Evolutionary conservation across 1,139 yeast species (phyloP).

Genomic region (Saccharomyces hybrid): DNA sequence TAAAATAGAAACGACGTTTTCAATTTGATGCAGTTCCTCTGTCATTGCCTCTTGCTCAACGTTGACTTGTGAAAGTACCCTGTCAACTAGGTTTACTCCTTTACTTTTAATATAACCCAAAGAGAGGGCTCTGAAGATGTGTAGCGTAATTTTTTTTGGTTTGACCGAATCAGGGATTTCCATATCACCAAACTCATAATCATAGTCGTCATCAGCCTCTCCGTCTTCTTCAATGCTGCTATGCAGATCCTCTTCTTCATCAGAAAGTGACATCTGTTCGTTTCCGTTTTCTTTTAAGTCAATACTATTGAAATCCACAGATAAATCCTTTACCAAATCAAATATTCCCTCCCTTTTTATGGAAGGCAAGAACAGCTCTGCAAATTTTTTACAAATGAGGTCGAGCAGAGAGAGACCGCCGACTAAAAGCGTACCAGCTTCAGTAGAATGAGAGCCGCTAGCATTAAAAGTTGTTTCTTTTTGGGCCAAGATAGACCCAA

Average conservation of each 20-base stretch:
- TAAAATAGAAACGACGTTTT: conserved; percentile 13
- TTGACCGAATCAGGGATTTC: conserved; percentile 23
- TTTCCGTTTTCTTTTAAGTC: conserved; percentile 19
- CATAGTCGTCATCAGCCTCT: conserved; percentile 29
- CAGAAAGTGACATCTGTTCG: conserved; percentile 10
- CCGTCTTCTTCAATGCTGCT: conserved; percentile 19
- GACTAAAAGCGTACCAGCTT: conserved; percentile 39
- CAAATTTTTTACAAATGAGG: conserved; percentile 31
- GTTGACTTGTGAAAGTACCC: conserved; percentile 11
- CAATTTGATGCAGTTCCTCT: conserved; percentile 28
- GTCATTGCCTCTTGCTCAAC: conserved; percentile 22
- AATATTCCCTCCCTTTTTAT: conserved; percentile 70
- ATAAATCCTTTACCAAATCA: conserved; percentile 33
- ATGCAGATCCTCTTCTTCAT: conserved; percentile 16
- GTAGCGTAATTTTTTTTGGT: conserved; percentile 20
- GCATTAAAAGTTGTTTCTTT: conserved; percentile 33
- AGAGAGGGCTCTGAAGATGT: conserved; percentile 15
- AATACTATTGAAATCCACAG: conserved; percentile 10
- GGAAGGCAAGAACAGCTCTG: conserved; percentile 29
- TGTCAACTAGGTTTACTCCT: conserved; percentile 9
- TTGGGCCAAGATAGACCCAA: conserved; percentile 70
- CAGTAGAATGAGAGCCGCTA: conserved; percentile 19
- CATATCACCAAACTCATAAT: conserved; percentile 23
- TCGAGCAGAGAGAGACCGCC: conserved; percentile 51
- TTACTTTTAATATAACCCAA: conserved; percentile 9